phyloP scores from a whole-genome alignment of 768 basidiomycete genomes.

The Amylocystis lapponica region DNA sequence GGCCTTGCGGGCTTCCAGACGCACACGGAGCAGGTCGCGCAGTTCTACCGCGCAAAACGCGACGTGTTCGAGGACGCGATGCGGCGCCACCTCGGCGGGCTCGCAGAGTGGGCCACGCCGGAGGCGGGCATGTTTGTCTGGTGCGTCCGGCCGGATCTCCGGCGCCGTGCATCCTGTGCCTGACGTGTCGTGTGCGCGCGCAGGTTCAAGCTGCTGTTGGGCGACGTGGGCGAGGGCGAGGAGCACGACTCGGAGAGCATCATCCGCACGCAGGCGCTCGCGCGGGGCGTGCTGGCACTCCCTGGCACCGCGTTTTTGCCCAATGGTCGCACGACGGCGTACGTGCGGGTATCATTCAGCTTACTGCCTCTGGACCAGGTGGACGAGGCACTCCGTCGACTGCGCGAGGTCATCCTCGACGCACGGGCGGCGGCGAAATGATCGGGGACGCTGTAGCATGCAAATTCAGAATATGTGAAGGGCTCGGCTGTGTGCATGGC shows the following conservation, averaged over 20 bases:
- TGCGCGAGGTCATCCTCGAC: conserved; percentile 31
- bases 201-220: conserved; percentile 67
- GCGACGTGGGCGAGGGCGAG: conserved; percentile 19
- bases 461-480: too few species aligned
- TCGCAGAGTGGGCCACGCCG: conserved; percentile 69
- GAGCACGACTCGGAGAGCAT: conserved; percentile 67
- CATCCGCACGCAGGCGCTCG: conserved; percentile 70
- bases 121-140: conserved; percentile 90
- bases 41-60: conserved; percentile 67
- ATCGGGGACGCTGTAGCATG: too few species aligned
- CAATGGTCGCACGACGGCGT: conserved; percentile 58
- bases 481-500: too few species aligned
- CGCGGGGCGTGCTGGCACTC: conserved; percentile 82
- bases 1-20: conserved; percentile 67
- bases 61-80: conserved; percentile 76
- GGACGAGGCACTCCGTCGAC: conserved; percentile 63
- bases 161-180: neutral
- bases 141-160: conserved; percentile 30
- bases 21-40: conserved; percentile 65
- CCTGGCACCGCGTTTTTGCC: conserved; percentile 84
- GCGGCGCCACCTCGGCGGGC: conserved; percentile 66
- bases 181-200: neutral
- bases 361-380: conserved; percentile 59
- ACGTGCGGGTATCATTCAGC: conserved; percentile 83
- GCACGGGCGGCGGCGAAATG: too few species aligned